These are phyloP conservation scores for Gossypium thurberi DNA, from an alignment of 345 rosid species.

Conservation along the genomic window DNA sequence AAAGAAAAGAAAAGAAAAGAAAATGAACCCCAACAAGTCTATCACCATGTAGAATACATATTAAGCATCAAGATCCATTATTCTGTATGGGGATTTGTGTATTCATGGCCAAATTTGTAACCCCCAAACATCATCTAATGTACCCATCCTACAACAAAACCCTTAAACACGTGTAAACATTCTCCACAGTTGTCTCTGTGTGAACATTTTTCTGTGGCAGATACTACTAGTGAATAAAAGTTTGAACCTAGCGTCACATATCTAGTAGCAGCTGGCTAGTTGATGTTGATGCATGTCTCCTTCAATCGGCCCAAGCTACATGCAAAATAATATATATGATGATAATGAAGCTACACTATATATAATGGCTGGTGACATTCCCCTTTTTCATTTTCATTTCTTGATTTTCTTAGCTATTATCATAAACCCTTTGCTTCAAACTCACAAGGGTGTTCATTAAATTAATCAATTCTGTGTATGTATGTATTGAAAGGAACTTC, in stretches of 20 bases:
- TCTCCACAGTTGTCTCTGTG: background rate
- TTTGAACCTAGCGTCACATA: background rate
- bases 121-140: background rate
- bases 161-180: background rate
- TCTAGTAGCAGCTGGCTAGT: background rate
- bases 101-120: background rate
- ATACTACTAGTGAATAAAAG: background rate
- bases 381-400: background rate
- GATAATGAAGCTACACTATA: background rate
- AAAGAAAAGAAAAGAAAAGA: background rate
- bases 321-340: background rate
- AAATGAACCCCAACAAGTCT: background rate
- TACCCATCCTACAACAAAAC: background rate
- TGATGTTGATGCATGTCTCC: slow-evolving; percentile 12
- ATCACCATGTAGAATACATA: background rate
- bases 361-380: background rate
- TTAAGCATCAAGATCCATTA: background rate
- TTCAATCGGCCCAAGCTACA: background rate
- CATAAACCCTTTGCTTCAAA: background rate
- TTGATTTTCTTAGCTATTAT: background rate
- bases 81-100: background rate
- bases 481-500: background rate
- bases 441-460: background rate
- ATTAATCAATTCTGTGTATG: background rate
- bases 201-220: background rate